phyloP scores from a whole-genome alignment of 768 basidiomycete genomes.

The Kwoniella dendrophila region DNA sequence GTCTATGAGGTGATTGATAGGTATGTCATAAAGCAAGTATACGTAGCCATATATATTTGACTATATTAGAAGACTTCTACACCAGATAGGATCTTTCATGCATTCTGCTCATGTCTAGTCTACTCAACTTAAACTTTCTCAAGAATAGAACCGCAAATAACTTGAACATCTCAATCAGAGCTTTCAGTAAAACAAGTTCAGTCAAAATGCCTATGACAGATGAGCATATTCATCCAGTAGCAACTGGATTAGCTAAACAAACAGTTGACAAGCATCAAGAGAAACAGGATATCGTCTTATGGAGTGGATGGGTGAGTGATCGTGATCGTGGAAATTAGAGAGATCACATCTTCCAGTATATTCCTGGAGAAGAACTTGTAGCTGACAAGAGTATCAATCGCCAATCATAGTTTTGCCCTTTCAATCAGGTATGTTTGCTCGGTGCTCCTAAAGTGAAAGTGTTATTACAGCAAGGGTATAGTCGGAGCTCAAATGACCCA shows the following conservation, averaged over 20 bases:
- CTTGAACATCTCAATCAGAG: background rate
- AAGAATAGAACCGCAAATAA: background rate
- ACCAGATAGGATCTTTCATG: too few species aligned
- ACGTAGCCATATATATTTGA: too few species aligned
- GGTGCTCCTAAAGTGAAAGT: background rate
- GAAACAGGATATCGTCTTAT: constrained; percentile 66
- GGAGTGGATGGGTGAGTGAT: constrained; percentile 65
- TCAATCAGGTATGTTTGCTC: constrained; percentile 62
- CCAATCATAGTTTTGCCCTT: constrained; percentile 69
- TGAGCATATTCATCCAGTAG: constrained; percentile 63
- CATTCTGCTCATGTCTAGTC: too few species aligned
- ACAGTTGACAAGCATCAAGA: constrained; percentile 63
- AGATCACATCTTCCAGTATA: too few species aligned
- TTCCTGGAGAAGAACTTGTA: background rate
- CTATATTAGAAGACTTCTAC: too few species aligned
- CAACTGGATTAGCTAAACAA: constrained; percentile 63
- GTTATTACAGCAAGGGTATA: too few species aligned
- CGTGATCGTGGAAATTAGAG: too few species aligned
- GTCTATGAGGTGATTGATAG: too few species aligned
- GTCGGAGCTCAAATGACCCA: too few species aligned
- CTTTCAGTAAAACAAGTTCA: background rate
- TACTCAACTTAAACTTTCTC: background rate
- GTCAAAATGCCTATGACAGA: constrained; percentile 56
- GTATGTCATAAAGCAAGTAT: too few species aligned
- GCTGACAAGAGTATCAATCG: background rate